These are phyloP conservation scores for Fusarium equiseti DNA, from an alignment of 2,329 filamentous ascomycete species.

Conservation along the genomic window DNA sequence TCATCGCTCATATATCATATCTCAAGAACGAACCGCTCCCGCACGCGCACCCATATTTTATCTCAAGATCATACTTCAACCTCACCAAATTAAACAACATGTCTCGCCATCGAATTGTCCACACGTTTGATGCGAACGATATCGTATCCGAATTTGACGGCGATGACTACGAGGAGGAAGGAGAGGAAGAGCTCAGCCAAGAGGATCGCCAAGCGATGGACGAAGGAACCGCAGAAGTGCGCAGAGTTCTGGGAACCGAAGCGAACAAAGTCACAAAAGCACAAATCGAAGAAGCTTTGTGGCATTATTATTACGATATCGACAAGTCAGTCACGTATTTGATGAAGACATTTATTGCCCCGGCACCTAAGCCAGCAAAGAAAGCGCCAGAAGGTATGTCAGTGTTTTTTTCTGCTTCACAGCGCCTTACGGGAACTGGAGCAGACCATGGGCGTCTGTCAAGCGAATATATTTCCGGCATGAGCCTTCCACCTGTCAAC, in stretches of 20 bases:
- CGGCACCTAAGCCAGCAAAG: constrained; percentile 59
- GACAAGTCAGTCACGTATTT: constrained; percentile 87
- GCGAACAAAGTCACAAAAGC: constrained; percentile 66
- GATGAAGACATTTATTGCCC: constrained; percentile 70
- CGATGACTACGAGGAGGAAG: constrained; percentile 59
- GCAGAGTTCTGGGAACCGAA: constrained; percentile 71
- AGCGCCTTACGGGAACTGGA: constrained; percentile 48
- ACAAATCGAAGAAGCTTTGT: constrained; percentile 90
- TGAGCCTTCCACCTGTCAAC: constrained; percentile 36
- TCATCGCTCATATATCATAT: not conserved
- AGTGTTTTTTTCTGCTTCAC: constrained; percentile 51
- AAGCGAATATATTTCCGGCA: constrained; percentile 21
- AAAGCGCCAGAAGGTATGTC: constrained; percentile 59
- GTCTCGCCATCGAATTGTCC: constrained; percentile 47
- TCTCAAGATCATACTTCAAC: not conserved
- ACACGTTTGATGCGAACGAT: constrained; percentile 62
- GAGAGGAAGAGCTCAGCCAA: constrained; percentile 60
- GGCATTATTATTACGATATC: constrained; percentile 96
- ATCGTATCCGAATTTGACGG: constrained; percentile 63
- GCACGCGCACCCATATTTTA: not conserved
- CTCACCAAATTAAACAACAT: constrained; percentile 24
- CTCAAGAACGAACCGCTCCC: constrained; percentile 1
- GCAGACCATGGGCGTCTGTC: constrained; percentile 48
- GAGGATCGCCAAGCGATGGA: constrained; percentile 68
- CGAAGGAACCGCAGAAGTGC: constrained; percentile 74